Conservation (phyloP, 371 early-diverging fungal species). For the Synchytrium microbalum region DNA sequence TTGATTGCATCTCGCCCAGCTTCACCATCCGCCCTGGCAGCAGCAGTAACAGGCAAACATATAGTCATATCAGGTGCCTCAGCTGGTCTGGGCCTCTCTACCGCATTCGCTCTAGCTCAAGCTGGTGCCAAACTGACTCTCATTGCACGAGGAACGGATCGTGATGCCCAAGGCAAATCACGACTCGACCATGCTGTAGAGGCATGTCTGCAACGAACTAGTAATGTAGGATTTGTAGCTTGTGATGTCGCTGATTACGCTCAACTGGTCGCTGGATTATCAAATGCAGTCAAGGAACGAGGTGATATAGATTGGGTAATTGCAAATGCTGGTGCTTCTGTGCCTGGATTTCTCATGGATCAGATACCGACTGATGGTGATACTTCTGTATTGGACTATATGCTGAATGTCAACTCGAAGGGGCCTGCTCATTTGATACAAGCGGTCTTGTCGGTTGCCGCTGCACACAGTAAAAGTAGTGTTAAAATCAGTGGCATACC, state of each 20-base stretch:
- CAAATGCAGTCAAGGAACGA: not conserved
- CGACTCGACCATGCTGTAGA: slow-evolving; percentile 15
- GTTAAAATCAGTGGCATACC: slow-evolving; percentile 8
- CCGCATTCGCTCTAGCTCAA: slow-evolving; percentile 6
- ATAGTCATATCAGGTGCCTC: slow-evolving; percentile 14
- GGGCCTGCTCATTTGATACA: slow-evolving; percentile 26
- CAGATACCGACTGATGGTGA: slow-evolving; percentile 9
- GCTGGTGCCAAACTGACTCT: slow-evolving; percentile 14
- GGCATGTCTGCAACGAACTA: slow-evolving; percentile 7
- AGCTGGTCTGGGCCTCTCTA: slow-evolving; percentile 10
- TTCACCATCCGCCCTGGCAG: slow-evolving; percentile 5
- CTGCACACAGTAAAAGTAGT: slow-evolving; percentile 5
- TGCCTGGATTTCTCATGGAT: slow-evolving; percentile 23
- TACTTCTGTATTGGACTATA: slow-evolving; percentile 7
- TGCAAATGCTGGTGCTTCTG: slow-evolving; percentile 24
- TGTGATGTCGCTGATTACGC: not conserved
- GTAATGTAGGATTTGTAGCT: not conserved
- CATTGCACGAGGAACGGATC: slow-evolving; percentile 1
- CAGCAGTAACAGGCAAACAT: slow-evolving; percentile 14
- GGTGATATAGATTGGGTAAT: slow-evolving; percentile 28
- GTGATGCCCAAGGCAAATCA: slow-evolving; percentile 9
- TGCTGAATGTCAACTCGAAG: slow-evolving; percentile 27
- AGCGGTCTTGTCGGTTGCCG: slow-evolving; percentile 21
- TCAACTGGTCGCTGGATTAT: not conserved
- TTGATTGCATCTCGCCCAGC: not conserved